Evolutionary conservation across 805 yeast species (phyloP).

Genomic region (Debaryomyces prosopidis): DNA sequence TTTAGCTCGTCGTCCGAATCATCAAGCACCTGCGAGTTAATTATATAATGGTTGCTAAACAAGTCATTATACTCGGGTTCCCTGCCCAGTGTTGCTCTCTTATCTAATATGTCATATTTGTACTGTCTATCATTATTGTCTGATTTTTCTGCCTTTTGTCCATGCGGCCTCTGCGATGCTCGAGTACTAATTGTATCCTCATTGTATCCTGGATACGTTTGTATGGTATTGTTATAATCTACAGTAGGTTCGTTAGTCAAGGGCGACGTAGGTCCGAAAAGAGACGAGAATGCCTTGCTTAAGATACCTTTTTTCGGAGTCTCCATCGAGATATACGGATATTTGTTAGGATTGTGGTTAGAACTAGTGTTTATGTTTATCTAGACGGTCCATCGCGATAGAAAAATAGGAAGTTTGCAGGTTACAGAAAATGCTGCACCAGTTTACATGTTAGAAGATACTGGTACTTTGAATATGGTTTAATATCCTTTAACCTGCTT

Average conservation of each 20-base stretch:
- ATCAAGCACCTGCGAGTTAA: constrained; percentile 1
- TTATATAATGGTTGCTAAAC: not conserved
- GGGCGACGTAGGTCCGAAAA: constrained; percentile 16
- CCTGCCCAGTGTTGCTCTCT: not conserved
- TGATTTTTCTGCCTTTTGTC: no score
- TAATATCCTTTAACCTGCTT: no score
- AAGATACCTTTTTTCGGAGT: constrained; percentile 2
- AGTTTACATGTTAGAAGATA: not conserved
- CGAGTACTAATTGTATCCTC: not conserved
- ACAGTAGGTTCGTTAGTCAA: constrained; percentile 35
- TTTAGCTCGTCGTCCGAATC: constrained; percentile 11
- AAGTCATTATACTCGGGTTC: not conserved
- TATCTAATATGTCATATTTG: not conserved
- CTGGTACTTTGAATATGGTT: no score
- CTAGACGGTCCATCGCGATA: not conserved
- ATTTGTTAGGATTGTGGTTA: not conserved
- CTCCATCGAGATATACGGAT: not conserved
- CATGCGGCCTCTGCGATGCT: not conserved
- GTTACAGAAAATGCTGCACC: not conserved
- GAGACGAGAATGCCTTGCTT: constrained; percentile 9
- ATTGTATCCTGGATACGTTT: not conserved
- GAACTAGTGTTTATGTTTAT: not conserved
- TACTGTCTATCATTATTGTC: not conserved
- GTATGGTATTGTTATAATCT: constrained; percentile 30
- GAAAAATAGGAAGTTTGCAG: not conserved